Base-by-base conservation (phyloP, 1,284 basidiomycete genomes). In the Thecaphora frezii region DNA sequence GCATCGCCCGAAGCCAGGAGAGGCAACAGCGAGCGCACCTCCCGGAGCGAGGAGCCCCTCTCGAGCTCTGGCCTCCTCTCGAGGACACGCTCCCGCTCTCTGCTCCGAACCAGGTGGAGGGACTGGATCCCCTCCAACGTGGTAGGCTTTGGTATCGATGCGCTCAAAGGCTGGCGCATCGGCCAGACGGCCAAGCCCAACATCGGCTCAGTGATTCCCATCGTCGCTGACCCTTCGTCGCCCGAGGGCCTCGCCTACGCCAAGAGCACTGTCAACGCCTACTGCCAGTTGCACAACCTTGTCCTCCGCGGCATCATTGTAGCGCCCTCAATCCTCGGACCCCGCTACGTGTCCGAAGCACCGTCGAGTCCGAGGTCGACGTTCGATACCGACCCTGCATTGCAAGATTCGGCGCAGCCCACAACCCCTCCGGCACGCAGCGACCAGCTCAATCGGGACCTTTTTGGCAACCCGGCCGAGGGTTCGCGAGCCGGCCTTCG, bases 141-240 rank as follows among this genome's bases (percentile, higher is more conserved):
- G 16, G 62, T 69, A 26, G 69, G 69, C 0, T 63, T 60, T 24
- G 66, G 64, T 23, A 52, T 57, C 25, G 69, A 71, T 46, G 64
- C 70, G 64, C 54, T 71, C 36, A 71, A 71, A 53, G 69, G 69
- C n/a, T 66, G 65, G 55, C 51, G 54, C 48, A 58, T 69, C 2
- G 69, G 69, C 13, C 47, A 51, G 8, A 48, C 33, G 14, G 51
- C 46, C 1, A 55, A 50, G 9, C 59, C 51, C 19, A 47, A 53
- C 1, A 51, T 63, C 2, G 66, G 66, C 5, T 54, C 61, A 21
- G 65, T 69, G 46, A 69, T 71, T 12, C 69, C 69, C 21, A 62
- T 71, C 45, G 69, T 71, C 49, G 69, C 60, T 3, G 59, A 71
- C 28, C 54, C 58, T 3, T 55, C 65, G 30, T 52, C 58, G 1